Evolutionary conservation across 1,139 yeast species (phyloP), one percentile per base, ranked within the genome.

Genomic region (Dujonia santamariae): DNA sequence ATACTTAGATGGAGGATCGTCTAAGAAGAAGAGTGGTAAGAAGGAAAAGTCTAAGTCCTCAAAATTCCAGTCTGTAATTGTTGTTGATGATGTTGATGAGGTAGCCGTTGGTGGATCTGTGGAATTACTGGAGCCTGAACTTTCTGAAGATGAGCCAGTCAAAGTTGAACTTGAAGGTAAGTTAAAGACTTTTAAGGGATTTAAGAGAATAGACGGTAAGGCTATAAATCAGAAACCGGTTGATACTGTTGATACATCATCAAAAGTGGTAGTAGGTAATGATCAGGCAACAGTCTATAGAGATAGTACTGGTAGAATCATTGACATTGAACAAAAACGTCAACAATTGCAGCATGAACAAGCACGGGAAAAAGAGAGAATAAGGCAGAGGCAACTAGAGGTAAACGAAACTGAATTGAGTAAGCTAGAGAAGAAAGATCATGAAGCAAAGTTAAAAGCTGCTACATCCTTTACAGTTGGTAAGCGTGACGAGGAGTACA

Each of bases 341-440:
- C 44, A 39, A 14, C 48, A 53, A 32, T 34, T 59, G 7, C 47
- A 47, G 32, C 42, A 41, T 4, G 38, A 40, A 9, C 76, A 69
- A 7, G 67, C 78, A 44, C 71, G 66, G 26, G 59, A 60, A 34
- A 59, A 63, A 44, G 78, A 77, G 37, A 61, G 70, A 7, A 71
- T 69, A 16, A 63, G 63, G 36, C 60, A 67, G 28, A 61, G 80
- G 3, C 58, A 63, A 34, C 58, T 56, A 15, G 50, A 75, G 34
- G 47, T 63, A 6, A 43, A 43, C 23, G 47, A 53, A 17, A 37
- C 37, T 8, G 37, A 34, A 11, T 29, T 34, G 12, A 34, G 37
- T 26, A 22, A 27, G 18, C 6, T 32, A 19, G 43, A 49, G 15
- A 48, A 54, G 24, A 51, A 54, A 17, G 44, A 41, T 4, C 47